Base-by-base conservation (phyloP, 768 basidiomycete species). In the Calocybe gangraenosa region DNA sequence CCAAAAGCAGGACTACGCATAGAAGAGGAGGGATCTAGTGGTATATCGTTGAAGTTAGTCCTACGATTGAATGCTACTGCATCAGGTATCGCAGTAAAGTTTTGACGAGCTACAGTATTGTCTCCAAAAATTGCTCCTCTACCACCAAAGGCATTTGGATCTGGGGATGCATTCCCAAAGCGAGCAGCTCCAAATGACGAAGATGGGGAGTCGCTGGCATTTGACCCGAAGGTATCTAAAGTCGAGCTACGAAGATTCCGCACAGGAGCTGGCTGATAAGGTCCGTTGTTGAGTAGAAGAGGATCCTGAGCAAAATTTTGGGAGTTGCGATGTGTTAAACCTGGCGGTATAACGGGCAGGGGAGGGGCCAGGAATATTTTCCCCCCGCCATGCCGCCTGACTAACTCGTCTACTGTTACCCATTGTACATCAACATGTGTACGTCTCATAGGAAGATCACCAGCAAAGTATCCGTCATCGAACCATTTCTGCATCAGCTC, bases 401-500 rank as follows among this genome's bases (percentile, higher is more conserved):
- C 67, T 42, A 87, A 68, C 38, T 76, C 77, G 42, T 74, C 77
- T 7, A 90, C 79, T 38, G 82, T 68, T 40, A 69, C 75, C 84
- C 84, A 91, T 10, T 82, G 76, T 10, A 58, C 55, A 58, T 91
- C 88, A 41, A 86, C 51, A 50, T 78, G 73, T n/a, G 77, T 79
- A 37, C 92, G 81, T 60, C 86, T 90, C 80, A 94, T 84, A 25
- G 88, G 80, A 19, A 97, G 74, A 50, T 90, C 84, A 20, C 82
- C 69, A 7, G 79, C 70, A 58, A 97, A 97, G 65, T 94, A 97
- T 13, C 89, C 87, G 56, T 87, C 87, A 40, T 90, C 82, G 59
- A 82, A 84, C 93, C 93, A 96, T 58, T 89, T 89, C 68, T 95
- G 92, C 93, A 97, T 95, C 44, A 87, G 55, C 49, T 85, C 81